Evolutionary conservation across 306 rosid species (phyloP), one percentile per base, ranked within the genome.

Genomic region (Canavalia gladiata): DNA sequence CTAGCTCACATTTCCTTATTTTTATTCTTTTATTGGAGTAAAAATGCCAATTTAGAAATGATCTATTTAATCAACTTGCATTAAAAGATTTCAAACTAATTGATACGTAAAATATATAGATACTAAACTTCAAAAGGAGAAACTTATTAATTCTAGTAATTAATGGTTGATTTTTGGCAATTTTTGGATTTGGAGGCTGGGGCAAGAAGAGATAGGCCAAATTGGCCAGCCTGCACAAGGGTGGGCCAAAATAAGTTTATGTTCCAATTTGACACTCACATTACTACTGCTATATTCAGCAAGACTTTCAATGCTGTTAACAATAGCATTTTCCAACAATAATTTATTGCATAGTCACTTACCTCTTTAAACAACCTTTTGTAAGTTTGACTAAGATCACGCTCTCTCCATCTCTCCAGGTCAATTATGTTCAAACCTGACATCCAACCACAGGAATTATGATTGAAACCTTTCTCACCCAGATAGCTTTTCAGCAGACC

Each of bases 401-500:
- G 90, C 85, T 91, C 89, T 84, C 98, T 90, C 99, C 99, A 95
- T 76, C 86, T 93, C 51, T 59, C 94, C 77, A 95, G 92, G 84
- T 95, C 91, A 85, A 95, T 85, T 82, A 95, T 75, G 84, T 95
- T 95, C 93, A 95, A 86, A 52, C 98, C 98, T 31, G 99, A 91
- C 96, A 95, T 91, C 99, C 99, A 95, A 57, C 86, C 89, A 74
- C 99, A 95, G 31, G 94, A 86, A 70, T 80, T 77, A 62, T 81
- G 83, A 73, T 67, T 13, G 47, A 81, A 88, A 74, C 84, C 83
- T 76, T 74, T 90, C 82, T 81, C 82, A 10, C 97, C 94, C 83
- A 91, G 77, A 86, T 83, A 86, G 57, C 91, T 86, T 86, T 81
- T 93, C 76, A 95, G 82, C 56, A 88, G 86, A 78, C 90, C 91